A percentile compares a stretch with the other conserved stretches of the same genome.
These are phyloP conservation scores for Daldinia sp. DNA, from an alignment of 2,329 filamentous ascomycete genomes.

Conservation along the genomic window DNA sequence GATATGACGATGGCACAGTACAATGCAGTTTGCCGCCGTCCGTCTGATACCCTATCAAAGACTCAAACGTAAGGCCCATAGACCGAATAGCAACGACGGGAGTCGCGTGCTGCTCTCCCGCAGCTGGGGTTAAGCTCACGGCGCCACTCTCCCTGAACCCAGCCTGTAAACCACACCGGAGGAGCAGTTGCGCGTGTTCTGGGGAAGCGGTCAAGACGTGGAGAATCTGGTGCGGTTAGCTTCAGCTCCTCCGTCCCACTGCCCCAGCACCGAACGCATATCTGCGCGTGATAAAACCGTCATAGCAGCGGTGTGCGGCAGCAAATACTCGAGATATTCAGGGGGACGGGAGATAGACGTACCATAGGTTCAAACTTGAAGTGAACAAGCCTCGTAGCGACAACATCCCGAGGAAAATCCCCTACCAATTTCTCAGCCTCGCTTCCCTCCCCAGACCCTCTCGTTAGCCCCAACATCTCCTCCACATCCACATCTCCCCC, in stretches of 20 bases:
- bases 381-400: slow-evolving; percentile 67
- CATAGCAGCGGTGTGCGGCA: neutral
- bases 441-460: slow-evolving; percentile 33
- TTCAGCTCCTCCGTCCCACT: neutral
- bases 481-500: slow-evolving; percentile 37
- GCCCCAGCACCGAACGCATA: neutral
- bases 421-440: slow-evolving; percentile 42
- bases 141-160: slow-evolving; percentile 93
- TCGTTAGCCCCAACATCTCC: slow-evolving; percentile 45
- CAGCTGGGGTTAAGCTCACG: slow-evolving; percentile 64
- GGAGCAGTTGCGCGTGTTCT: slow-evolving; percentile 75
- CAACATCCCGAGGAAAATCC: slow-evolving; percentile 34
- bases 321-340: neutral
- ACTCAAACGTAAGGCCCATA: slow-evolving; percentile 82
- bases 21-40: slow-evolving; percentile 51
- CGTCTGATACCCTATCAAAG: slow-evolving; percentile 71
- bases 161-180: slow-evolving; percentile 78
- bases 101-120: slow-evolving; percentile 49
- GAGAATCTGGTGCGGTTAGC: slow-evolving; percentile 70
- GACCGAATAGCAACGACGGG: slow-evolving; percentile 89
- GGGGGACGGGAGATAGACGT: slow-evolving; percentile 48
- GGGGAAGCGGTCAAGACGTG: slow-evolving; percentile 83
- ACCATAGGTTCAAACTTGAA: slow-evolving; percentile 98
- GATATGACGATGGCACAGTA: slow-evolving; percentile 72
- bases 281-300: neutral